Evolutionary conservation across 257 asterid species (phyloP).

Genomic region (Anisodus tanguticus): DNA sequence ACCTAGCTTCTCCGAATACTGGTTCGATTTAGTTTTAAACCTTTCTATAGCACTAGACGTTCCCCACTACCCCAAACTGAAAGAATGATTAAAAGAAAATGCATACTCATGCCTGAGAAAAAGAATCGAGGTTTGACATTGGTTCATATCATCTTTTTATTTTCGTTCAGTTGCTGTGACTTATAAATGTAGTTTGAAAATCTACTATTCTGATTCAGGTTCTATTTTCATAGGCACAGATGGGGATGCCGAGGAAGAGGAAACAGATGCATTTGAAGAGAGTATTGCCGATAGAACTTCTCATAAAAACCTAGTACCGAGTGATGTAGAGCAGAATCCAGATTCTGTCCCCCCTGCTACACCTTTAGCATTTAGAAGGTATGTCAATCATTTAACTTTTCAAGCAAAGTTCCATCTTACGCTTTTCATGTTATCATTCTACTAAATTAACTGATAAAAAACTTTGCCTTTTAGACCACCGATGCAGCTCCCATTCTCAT

Average conservation of each 20-base stretch:
- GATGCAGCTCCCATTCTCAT: slow-evolving; percentile 56
- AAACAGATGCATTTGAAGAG: slow-evolving; percentile 51
- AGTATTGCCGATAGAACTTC: slow-evolving; percentile 38
- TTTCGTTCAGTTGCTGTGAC: slow-evolving; percentile 7
- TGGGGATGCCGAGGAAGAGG: slow-evolving; percentile 71
- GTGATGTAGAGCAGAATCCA: slow-evolving; percentile 51
- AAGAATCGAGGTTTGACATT: neutral
- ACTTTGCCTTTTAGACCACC: slow-evolving; percentile 50
- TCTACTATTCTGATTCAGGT: slow-evolving; percentile 38
- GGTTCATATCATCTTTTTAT: neutral
- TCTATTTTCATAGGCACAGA: slow-evolving; percentile 57
- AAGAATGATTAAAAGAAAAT: neutral
- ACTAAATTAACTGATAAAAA: slow-evolving; percentile 12
- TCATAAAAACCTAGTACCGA: slow-evolving; percentile 45
- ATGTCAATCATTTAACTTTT: slow-evolving; percentile 11
- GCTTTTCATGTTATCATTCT: slow-evolving; percentile 12
- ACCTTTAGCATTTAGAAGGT: slow-evolving; percentile 71
- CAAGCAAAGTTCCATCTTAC: neutral
- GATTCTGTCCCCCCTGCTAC: slow-evolving; percentile 69
- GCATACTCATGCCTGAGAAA: slow-evolving; percentile 24
- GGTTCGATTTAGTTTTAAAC: neutral
- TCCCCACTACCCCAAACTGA: neutral
- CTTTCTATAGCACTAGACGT: neutral
- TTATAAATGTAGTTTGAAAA: slow-evolving; percentile 24
- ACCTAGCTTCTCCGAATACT: too few species aligned